Evolutionary conservation across 148 eudicot species (phyloP).

Genomic region (Tetragonia tetragonoides): DNA sequence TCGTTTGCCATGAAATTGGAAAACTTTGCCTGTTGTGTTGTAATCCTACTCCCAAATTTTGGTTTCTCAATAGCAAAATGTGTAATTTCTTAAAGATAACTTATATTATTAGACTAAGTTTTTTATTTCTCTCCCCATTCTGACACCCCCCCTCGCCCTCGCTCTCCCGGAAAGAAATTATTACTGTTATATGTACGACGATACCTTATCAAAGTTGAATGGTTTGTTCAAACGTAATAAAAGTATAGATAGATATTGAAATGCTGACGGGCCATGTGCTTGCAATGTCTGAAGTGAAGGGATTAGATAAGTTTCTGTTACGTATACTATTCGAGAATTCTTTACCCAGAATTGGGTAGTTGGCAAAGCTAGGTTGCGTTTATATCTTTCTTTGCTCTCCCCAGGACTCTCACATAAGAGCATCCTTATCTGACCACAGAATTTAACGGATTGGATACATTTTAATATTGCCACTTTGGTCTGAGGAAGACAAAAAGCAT

Average conservation of each 20-base stretch:
- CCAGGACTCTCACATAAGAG: neutral
- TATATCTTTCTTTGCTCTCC: neutral
- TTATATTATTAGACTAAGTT: neutral
- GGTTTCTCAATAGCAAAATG: constrained; percentile 5
- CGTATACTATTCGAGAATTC: constrained; percentile 4
- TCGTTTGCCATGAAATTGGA: neutral
- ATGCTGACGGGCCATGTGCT: neutral
- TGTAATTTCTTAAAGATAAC: neutral
- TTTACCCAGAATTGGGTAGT: constrained; percentile 20
- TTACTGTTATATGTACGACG: neutral
- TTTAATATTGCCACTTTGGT: constrained; percentile 21
- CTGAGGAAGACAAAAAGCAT: constrained; percentile 51
- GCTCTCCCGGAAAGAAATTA: neutral
- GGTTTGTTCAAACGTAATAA: neutral
- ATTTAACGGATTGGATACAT: constrained; percentile 32
- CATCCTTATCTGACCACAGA: constrained; percentile 35
- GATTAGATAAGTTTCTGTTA: neutral
- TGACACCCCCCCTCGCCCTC: neutral
- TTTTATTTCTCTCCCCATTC: neutral
- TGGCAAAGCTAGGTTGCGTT: constrained; percentile 32
- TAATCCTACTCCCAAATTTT: constrained; percentile 11
- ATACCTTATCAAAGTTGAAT: neutral
- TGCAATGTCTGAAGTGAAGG: neutral
- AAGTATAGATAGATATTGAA: neutral
- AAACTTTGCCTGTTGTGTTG: constrained; percentile 11